Evolutionary conservation across 148 eudicot species (phyloP), one percentile per base, ranked within the genome.

Genomic region (Euryodendron excelsum): DNA sequence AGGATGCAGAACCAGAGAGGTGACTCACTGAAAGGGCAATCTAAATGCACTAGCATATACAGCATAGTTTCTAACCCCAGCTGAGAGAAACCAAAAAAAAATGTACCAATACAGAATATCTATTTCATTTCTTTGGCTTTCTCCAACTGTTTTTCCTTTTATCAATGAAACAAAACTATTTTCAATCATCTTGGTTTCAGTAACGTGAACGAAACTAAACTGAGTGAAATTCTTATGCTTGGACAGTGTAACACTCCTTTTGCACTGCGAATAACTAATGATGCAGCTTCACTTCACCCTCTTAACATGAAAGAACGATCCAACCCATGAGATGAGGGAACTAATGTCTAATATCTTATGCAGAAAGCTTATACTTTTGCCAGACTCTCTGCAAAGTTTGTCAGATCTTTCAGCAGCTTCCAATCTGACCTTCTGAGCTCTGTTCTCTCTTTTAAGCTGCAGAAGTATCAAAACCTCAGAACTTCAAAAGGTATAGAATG

Each of bases 361-460:
- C 84, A 79, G 77, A 58, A 84, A 58, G 75, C 86, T 75, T 45
- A 47, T 28, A 31, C 77, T 81, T 76, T 71, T 75, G 17, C 56
- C 62, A 47, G 28, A 12, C 33, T 60, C 69, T 33, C 34, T 60
- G 15, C 5, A 4, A 28, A 50, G 37, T 55, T 74, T 56, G 23
- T 31, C 30, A 72, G 68, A 34, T 48, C 45, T 72, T 80, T 86
- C 82, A 70, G 80, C 80, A 50, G 80, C 80, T 72, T 75, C 75
- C 70, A 82, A 73, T 73, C 81, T 86, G 82, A 80, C 81, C 82
- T 78, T 82, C 45, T 86, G 88, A 76, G 28, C 69, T 73, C 75
- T 78, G 74, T 86, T 91, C 77, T 89, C 85, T 80, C 78, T 86
- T 85, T 76, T 73, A 67, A 91, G 85, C 92, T 89, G 86, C 56